These are phyloP conservation scores for Phytomonas serpens DNA, from an alignment of 208 protist species.

Conservation along the genomic window DNA sequence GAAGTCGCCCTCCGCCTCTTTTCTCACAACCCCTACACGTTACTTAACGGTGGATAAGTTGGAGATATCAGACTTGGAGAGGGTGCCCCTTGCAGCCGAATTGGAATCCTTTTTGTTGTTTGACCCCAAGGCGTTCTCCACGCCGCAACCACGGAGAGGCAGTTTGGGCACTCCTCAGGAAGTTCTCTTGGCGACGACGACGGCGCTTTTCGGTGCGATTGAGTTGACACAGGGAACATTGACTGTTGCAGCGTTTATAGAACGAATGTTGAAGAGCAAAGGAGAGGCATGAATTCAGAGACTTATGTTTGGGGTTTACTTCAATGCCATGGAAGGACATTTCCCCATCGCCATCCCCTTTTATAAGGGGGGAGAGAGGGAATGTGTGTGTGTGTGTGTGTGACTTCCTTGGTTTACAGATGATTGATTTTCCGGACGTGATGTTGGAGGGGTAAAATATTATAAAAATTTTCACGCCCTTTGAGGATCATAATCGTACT, in stretches of 20 bases:
- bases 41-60: conserved; percentile 11
- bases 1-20: too few species aligned
- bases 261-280: conserved; percentile 4
- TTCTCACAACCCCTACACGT: not conserved
- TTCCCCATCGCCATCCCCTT: not conserved
- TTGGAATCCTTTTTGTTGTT: conserved; percentile 23
- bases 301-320: not conserved
- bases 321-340: not conserved
- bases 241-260: conserved; percentile 11
- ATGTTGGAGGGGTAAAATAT: not conserved
- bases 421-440: not conserved
- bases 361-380: too few species aligned
- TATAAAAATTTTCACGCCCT: not conserved
- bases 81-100: not conserved
- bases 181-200: conserved; percentile 42
- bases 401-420: not conserved
- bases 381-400: conserved; percentile 6
- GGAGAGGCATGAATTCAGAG: not conserved
- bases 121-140: conserved; percentile 14
- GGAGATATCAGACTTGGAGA: not conserved
- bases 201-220: conserved; percentile 37
- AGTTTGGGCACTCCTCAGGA: conserved; percentile 24
- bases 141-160: not conserved
- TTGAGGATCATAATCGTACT: not conserved
- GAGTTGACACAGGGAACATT: conserved; percentile 18